Conservation (phyloP, 2,329 filamentous ascomycete genomes). For the Berkeleyomyces rouxiae region DNA sequence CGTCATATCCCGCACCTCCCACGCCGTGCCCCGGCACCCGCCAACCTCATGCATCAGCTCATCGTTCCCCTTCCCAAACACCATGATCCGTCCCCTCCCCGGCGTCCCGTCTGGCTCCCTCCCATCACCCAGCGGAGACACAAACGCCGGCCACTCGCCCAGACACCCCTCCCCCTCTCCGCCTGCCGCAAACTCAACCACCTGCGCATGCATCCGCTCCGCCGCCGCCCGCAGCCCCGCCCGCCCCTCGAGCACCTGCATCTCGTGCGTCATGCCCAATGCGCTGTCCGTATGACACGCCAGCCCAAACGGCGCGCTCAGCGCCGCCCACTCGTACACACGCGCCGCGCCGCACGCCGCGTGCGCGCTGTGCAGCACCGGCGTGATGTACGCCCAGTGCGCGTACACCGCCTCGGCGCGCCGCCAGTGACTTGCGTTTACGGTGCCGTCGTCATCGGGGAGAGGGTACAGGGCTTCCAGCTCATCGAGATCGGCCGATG, state of each 20-base stretch:
- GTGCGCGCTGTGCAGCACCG: constrained; percentile 42
- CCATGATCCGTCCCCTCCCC: constrained; percentile 26
- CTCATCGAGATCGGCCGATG: constrained; percentile 31
- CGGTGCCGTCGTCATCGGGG: constrained; percentile 26
- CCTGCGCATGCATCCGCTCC: constrained; percentile 28
- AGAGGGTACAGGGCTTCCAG: constrained; percentile 49
- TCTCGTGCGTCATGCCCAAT: constrained; percentile 28
- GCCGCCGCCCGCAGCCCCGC: constrained; percentile 25
- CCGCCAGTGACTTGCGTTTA: constrained; percentile 35
- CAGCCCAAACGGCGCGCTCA: constrained; percentile 21
- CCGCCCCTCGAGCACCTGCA: constrained; percentile 19
- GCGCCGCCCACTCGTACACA: constrained; percentile 43
- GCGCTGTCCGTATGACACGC: constrained; percentile 34
- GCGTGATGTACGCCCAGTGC: constrained; percentile 48
- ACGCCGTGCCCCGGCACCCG: constrained; percentile 25
- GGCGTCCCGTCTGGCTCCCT: constrained; percentile 8
- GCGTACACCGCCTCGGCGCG: constrained; percentile 44
- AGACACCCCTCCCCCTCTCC: constrained; percentile 14
- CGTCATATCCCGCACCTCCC: constrained; percentile 26
- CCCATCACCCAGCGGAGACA: constrained; percentile 23
- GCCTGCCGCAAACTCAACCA: constrained; percentile 20
- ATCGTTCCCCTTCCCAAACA: constrained; percentile 45
- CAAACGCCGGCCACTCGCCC: constrained; percentile 27
- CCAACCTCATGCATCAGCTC: constrained; percentile 27
- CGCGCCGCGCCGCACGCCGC: constrained; percentile 24